Conservation (phyloP, 2,329 filamentous ascomycete species). For the Aspergillus piperis region DNA sequence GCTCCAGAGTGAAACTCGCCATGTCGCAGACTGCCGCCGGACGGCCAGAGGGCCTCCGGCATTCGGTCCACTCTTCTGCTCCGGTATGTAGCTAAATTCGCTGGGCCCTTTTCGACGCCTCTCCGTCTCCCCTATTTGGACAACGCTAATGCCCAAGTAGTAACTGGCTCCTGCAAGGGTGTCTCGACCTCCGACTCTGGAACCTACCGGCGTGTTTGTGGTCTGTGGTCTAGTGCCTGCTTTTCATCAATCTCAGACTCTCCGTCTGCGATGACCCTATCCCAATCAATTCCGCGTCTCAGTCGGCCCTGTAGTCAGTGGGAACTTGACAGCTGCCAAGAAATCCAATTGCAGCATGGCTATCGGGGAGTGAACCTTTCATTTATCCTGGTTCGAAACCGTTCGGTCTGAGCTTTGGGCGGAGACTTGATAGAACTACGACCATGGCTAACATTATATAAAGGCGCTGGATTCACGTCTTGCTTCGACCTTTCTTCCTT, state of each 20-base stretch:
- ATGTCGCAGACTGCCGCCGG: conserved; percentile 31
- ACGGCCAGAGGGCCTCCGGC: conserved; percentile 18
- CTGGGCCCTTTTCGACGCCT: conserved; percentile 8
- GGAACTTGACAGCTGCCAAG: conserved; percentile 17
- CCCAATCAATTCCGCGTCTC: conserved; percentile 30
- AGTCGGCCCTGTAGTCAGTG: conserved; percentile 10
- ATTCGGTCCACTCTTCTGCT: conserved; percentile 13
- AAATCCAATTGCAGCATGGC: conserved; percentile 24
- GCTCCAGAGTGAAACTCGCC: conserved; percentile 29
- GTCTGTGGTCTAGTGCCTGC: conserved; percentile 16
- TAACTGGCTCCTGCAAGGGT: conserved; percentile 15
- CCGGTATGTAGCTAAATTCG: conserved; percentile 10
- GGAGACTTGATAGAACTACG: not conserved
- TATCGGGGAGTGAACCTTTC: conserved; percentile 18
- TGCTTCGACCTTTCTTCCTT: conserved; percentile 10
- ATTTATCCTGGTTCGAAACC: conserved; percentile 17
- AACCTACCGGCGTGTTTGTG: conserved; percentile 11
- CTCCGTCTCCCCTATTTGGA: conserved; percentile 16
- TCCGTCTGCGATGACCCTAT: conserved; percentile 18
- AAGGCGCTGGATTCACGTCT: conserved; percentile 10
- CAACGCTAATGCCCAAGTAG: conserved; percentile 17
- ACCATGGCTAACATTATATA: conserved; percentile 18
- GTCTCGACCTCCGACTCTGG: conserved; percentile 7
- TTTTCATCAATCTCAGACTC: conserved; percentile 35
- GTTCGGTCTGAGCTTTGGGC: conserved; percentile 16